phyloP scores from a whole-genome alignment of 2,329 filamentous ascomycete species.

The Helotiales sp. region DNA sequence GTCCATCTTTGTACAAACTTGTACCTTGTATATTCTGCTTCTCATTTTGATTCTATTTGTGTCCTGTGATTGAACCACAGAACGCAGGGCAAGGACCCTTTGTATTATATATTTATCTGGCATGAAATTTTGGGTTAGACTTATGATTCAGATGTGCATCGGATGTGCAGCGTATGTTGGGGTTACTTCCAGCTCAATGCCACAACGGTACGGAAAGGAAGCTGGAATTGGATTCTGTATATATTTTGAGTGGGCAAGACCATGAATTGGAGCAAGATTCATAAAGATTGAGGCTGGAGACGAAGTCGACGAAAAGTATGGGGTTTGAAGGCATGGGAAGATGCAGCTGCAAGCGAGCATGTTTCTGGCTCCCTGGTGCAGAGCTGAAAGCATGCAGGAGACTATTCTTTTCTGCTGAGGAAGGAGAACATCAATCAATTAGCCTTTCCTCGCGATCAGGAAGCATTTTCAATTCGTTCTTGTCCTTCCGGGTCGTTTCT shows the following conservation, averaged over 20 bases:
- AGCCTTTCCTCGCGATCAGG: not conserved
- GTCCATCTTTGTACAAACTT: not conserved
- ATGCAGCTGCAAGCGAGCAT: not conserved
- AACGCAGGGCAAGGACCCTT: not conserved
- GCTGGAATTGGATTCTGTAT: not conserved
- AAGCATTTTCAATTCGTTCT: too few relatives aligned
- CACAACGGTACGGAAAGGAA: not conserved
- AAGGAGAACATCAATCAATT: not conserved
- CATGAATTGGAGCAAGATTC: too few relatives aligned
- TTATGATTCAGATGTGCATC: not conserved
- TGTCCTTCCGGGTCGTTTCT: too few relatives aligned
- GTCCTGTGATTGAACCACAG: not conserved
- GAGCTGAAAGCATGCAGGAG: not conserved
- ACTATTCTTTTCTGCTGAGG: not conserved
- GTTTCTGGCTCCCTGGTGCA: not conserved
- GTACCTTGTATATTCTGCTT: not conserved
- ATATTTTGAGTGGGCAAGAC: not conserved
- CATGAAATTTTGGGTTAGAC: not conserved
- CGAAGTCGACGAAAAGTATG: not conserved
- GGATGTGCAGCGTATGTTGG: not conserved
- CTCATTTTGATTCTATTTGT: not conserved
- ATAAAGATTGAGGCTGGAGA: not conserved
- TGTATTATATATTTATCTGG: conserved; percentile 3
- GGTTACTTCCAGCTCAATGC: not conserved
- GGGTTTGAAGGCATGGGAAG: not conserved